Conservation (phyloP, 2,329 filamentous ascomycete genomes). For the Epichloe typhina region DNA sequence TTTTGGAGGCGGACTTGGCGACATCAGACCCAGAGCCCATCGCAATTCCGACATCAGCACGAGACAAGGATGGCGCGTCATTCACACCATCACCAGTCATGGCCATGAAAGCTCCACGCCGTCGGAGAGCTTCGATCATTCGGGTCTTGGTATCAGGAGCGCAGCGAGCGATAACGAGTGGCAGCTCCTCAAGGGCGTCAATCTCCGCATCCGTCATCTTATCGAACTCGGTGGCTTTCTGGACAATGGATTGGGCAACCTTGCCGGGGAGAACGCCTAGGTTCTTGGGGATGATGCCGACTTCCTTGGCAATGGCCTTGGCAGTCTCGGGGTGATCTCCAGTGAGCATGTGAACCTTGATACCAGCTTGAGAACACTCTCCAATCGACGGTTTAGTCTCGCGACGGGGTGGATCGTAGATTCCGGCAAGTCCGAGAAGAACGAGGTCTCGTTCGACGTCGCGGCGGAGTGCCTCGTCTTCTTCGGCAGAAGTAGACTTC, state of each 20-base stretch:
- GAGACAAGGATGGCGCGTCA: conserved; percentile 68
- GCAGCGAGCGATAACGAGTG: conserved; percentile 72
- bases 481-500: conserved; percentile 18
- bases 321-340: conserved; percentile 69
- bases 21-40: conserved; percentile 86
- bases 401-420: conserved; percentile 74
- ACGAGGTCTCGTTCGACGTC: conserved; percentile 54
- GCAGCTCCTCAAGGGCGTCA: conserved; percentile 60
- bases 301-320: conserved; percentile 63
- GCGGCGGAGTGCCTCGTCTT: conserved; percentile 38
- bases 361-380: conserved; percentile 59
- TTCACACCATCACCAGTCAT: conserved; percentile 89
- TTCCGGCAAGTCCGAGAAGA: conserved; percentile 70
- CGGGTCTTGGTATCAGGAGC: conserved; percentile 77
- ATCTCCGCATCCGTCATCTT: conserved; percentile 62
- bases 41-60: conserved; percentile 74
- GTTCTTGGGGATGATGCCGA: conserved; percentile 60
- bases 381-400: conserved; percentile 64
- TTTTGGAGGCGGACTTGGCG: conserved; percentile 68
- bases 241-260: conserved; percentile 56
- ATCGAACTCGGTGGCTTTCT: conserved; percentile 69
- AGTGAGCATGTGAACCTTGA: conserved; percentile 73
- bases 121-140: conserved; percentile 80
- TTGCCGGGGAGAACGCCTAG: conserved; percentile 44
- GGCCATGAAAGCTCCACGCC: conserved; percentile 62